Base-by-base conservation (phyloP, 2,329 filamentous ascomycete species). In the Colletotrichum spaethianum region DNA sequence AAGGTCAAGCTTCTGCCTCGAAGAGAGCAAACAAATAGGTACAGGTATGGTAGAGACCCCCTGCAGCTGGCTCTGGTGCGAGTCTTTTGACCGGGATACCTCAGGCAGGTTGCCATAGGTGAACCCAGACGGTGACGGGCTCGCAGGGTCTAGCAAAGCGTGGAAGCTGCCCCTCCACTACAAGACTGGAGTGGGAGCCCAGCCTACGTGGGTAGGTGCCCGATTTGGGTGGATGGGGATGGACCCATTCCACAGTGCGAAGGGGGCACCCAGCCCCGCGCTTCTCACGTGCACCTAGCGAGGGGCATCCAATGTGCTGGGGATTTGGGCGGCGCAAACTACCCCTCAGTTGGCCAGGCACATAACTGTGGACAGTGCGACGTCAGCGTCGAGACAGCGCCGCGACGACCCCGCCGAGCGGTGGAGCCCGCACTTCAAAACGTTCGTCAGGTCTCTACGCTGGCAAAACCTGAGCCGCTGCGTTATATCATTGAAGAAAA, bases 71-170 rank as follows among this genome's bases (percentile, higher is more conserved):
- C 23, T 36, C 20, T 26, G 44, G 20, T 55, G 50, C 28, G 28
- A 31, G n/a, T 52, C 31, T 38, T 50, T 36, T 26, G 53, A 46
- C 67, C 53, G n/a, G 53, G 67, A 53, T 66, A 67, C 62, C 62
- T 70, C 33, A 66, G 67, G 53, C 67, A 66, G 67, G 44, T 60
- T 60, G 67, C 67, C 67, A 55, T 31, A 66, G 67, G 62, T 60
- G 62, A 70, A 31, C 42, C 26, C 33, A 26, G 52, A 28, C 36
- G 18, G 36, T 55, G 36, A 63, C 23, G 36, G 61, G 36, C 53
- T 63, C 61, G 61, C 31, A 44, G 4, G 18, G 48, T 38, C 67
- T 38, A 55, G 52, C 63, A 55, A 57, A 42, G 52, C 60, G 56
- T 66, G 46, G 52, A 70, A 38, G 62, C 52, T 48, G 9, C 11